Evolutionary conservation across 2,329 filamentous ascomycete genomes (phyloP).

Genomic region (Aspergillus fructus): DNA sequence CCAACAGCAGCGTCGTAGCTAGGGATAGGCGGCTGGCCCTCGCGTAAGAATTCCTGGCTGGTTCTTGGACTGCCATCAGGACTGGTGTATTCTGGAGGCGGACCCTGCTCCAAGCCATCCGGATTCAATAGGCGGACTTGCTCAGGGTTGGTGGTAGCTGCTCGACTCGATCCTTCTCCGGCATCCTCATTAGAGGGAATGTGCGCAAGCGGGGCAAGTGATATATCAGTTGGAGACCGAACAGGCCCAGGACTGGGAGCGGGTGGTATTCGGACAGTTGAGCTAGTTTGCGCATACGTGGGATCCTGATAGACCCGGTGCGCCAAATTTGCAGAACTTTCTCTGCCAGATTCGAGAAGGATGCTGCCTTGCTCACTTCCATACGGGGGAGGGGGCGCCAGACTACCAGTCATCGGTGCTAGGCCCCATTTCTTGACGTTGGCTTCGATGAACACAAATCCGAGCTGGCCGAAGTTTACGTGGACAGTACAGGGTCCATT

Average conservation of each 20-base stretch:
- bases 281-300: conserved; percentile 74
- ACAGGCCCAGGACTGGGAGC: conserved; percentile 86
- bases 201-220: conserved; percentile 79
- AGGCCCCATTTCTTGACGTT: conserved; percentile 99
- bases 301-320: conserved; percentile 50
- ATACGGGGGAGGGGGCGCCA: conserved; percentile 93
- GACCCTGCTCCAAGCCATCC: conserved; percentile 28
- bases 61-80: conserved; percentile 55
- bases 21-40: conserved; percentile 70
- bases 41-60: conserved; percentile 52
- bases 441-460: conserved; percentile 98
- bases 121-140: conserved; percentile 27
- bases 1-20: conserved; percentile 75
- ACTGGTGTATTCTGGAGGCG: conserved; percentile 55
- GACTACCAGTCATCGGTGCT: conserved; percentile 89
- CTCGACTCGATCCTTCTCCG: conserved; percentile 67
- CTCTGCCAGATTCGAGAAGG: conserved; percentile 77
- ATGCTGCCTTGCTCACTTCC: conserved; percentile 97
- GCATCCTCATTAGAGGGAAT: conserved; percentile 66
- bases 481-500: conserved; percentile 91
- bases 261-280: conserved; percentile 69
- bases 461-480: conserved; percentile 96
- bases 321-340: conserved; percentile 47
- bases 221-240: conserved; percentile 92
- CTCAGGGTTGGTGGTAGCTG: conserved; percentile 26